These are phyloP conservation scores for Diospyros lotus DNA, from an alignment of 148 eudicot genomes.

Conservation along the genomic window DNA sequence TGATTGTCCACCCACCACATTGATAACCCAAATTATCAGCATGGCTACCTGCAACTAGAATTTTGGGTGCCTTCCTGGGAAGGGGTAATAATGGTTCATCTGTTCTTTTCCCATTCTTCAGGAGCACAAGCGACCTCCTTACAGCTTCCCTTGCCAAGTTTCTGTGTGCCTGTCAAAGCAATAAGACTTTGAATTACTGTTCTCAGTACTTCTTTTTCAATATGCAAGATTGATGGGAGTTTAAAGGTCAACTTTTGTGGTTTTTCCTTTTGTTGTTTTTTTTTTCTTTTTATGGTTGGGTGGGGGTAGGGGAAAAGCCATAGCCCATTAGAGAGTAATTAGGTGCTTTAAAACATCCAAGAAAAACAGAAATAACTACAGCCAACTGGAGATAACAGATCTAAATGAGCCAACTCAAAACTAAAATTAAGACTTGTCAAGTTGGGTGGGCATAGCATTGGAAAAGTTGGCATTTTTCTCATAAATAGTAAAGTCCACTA, in stretches of 20 bases:
- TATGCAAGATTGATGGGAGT: neutral
- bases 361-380: too few relatives aligned
- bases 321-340: neutral
- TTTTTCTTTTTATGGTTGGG: too few relatives aligned
- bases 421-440: too few relatives aligned
- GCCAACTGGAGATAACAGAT: too few relatives aligned
- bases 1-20: slow-evolving; percentile 93
- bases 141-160: slow-evolving; percentile 91
- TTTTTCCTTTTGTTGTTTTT: too few relatives aligned
- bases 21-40: slow-evolving; percentile 96
- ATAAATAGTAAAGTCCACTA: neutral
- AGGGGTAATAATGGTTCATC: slow-evolving; percentile 56
- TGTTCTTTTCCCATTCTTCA: slow-evolving; percentile 67
- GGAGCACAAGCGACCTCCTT: slow-evolving; percentile 80
- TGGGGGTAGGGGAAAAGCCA: too few relatives aligned
- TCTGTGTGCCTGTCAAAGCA: slow-evolving; percentile 61
- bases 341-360: neutral
- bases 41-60: slow-evolving; percentile 77
- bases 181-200: neutral
- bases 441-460: too few relatives aligned
- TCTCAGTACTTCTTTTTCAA: too few relatives aligned
- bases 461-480: too few relatives aligned
- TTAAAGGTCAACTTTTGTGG: too few relatives aligned
- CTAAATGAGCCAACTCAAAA: too few relatives aligned
- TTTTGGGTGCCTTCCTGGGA: slow-evolving; percentile 48